These are phyloP conservation scores for Metschnikowia colocasiae DNA, from an alignment of 805 yeast genomes.

Conservation along the genomic window DNA sequence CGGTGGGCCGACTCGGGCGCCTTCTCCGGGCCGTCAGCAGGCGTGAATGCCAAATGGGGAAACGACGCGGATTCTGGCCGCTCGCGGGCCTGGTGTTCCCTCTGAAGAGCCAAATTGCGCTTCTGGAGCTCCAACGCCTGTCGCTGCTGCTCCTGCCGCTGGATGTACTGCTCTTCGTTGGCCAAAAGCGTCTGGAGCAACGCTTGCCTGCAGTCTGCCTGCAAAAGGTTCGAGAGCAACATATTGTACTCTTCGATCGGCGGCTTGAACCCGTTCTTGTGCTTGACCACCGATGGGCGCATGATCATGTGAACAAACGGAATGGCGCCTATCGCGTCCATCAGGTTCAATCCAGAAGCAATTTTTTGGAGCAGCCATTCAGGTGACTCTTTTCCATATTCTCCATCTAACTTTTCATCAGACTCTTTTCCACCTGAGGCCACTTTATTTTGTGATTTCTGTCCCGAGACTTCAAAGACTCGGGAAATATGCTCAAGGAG, in stretches of 20 bases:
- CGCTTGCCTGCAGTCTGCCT: constrained; percentile 19
- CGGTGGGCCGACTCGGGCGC: background rate
- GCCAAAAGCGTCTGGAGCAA: constrained; percentile 8
- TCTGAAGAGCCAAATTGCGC: constrained; percentile 2
- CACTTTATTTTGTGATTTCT: too few species aligned
- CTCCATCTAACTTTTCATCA: too few species aligned
- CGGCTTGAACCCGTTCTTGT: constrained; percentile 38
- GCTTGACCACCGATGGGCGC: constrained; percentile 38
- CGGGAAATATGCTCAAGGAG: constrained; percentile 33
- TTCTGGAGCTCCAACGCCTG: constrained; percentile 3
- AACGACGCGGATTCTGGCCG: background rate
- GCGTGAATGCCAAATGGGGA: background rate
- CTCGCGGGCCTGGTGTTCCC: background rate
- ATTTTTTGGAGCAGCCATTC: background rate
- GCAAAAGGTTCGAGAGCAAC: constrained; percentile 29
- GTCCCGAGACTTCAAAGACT: constrained; percentile 17
- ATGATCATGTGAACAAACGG: constrained; percentile 41
- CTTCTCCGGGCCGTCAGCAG: background rate
- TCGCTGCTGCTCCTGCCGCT: constrained; percentile 32
- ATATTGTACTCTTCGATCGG: constrained; percentile 27
- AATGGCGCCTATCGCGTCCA: constrained; percentile 34
- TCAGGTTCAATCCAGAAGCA: constrained; percentile 25
- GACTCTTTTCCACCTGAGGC: too few species aligned
- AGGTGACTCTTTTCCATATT: background rate
- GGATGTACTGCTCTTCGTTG: constrained; percentile 10